Conservation (phyloP, 805 yeast species). For the Starmerella floris region DNA sequence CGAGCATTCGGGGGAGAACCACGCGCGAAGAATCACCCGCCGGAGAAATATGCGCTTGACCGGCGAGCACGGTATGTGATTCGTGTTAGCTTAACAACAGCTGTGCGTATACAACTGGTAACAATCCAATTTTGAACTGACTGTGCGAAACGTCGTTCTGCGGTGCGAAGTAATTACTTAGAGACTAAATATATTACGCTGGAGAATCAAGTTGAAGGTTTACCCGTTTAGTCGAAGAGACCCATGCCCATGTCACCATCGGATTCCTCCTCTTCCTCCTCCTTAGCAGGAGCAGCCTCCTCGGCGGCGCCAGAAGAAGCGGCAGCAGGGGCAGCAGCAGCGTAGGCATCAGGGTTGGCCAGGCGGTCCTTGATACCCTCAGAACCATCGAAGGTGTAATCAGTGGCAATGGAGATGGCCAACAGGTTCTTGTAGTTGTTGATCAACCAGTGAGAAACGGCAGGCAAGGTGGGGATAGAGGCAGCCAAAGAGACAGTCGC, state of each 20-base stretch:
- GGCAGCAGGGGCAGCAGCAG: slow-evolving; percentile 98
- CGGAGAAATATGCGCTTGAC: no score
- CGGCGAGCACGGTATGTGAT: no score
- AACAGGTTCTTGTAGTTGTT: slow-evolving; percentile 98
- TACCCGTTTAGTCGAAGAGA: slow-evolving; percentile 72
- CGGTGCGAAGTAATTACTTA: neutral
- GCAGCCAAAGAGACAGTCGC: slow-evolving; percentile 94
- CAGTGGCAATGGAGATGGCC: slow-evolving; percentile 96
- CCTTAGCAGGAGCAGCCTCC: slow-evolving; percentile 60
- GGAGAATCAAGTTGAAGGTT: neutral
- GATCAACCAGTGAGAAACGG: slow-evolving; percentile 96
- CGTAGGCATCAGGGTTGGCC: slow-evolving; percentile 99
- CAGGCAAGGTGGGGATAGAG: slow-evolving; percentile 98
- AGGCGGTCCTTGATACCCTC: slow-evolving; percentile 98
- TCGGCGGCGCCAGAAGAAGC: slow-evolving; percentile 46
- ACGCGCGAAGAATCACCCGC: no score
- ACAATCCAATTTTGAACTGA: no score
- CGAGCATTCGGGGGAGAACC: no score
- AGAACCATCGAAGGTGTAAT: slow-evolving; percentile 97
- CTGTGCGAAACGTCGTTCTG: no score
- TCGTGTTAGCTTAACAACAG: no score
- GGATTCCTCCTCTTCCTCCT: slow-evolving; percentile 57
- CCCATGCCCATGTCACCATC: slow-evolving; percentile 63
- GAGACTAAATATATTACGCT: neutral
- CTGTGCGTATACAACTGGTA: no score